Base-by-base conservation (phyloP, 2,329 filamentous ascomycete species). In the Calonectria fujianensis region DNA sequence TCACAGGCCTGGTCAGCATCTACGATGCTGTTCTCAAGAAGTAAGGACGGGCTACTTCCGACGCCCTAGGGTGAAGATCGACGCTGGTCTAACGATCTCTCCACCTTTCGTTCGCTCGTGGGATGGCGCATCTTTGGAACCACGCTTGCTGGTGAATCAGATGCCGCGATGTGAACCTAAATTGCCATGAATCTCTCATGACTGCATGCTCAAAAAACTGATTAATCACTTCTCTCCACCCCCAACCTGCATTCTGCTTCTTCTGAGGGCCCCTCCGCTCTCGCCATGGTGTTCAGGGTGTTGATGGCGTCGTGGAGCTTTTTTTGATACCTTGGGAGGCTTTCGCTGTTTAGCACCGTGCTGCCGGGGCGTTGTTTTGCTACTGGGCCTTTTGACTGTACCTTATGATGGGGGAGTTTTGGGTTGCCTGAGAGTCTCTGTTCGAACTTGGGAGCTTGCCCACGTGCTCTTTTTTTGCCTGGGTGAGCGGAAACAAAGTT, bases 1-100 rank as follows among this genome's bases (percentile, higher is more conserved):
- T 96, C 77, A 93, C 93, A 6, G 90, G 90, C 29, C 81, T 96
- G 35, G 88, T 93, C 63, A 94, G 93, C 77, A 85, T 97, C 76
- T 97, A 96, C 84, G 94, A 96, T 77, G 95, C 94, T 50, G 92
- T 94, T 31, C 85, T 96, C 82, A 93, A 90, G 86, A 95, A 93
- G 84, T 93, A 89, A 81, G 68, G n/a, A 5, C 32, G 35, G 20
- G 8, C 37, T n/a, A 27, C 29, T 35, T 51, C 11, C 31, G n/a
- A 59, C 31, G 50, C 29, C 32, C n/a, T n/a, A 8, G 11, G 54
- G 54, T 24, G 14, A 59, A 68, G 35, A 32, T 48, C 48, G 48
- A 51, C 18, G 57, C 48, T 31, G 29, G n/a, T 54, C 37, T 27
- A 27, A 35, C n/a, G 57, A 51, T 39, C 61, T 31, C 20, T 45